Base-by-base conservation (phyloP, 1,284 basidiomycete genomes). In the Malassezia yamatoensis region DNA sequence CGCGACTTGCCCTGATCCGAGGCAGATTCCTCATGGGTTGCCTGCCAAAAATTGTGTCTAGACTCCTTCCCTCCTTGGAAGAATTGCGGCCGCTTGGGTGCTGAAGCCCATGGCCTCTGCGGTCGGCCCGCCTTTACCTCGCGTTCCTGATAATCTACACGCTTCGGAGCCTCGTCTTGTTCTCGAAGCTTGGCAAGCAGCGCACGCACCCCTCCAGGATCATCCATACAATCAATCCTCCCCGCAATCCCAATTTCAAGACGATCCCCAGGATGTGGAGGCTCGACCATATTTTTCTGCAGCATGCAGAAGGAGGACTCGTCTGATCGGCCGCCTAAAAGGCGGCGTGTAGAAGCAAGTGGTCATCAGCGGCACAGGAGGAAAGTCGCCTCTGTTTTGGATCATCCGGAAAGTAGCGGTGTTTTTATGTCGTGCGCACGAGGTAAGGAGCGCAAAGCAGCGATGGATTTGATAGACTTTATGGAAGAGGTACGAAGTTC, bases 361-460 rank as follows among this genome's bases (percentile, higher is more conserved):
- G 39, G 5, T 10, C 51, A 58, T 51, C 55, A 58, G 51, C 50
- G 51, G 13, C 51, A 58, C 49, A 41, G 49, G 20, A 15, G 33
- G 6, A 47, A 36, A 41, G n/a, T 53, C 3, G 45, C 35, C 3
- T 8, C 6, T 8, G 55, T 42, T 20, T 42, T 58, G 5, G 39
- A 20, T 9, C 11, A 15, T 16, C 50, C 54, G 1, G 18, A n/a
- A 1, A 39, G 38, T 2, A 49, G 59, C 0, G 70, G 67, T 21
- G 66, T 72, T 44, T 67, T 68, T 43, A 58, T 68, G 36, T 66
- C 67, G 15, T 67, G 65, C 38, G 60, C 63, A 9, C 59, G 65
- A 36, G 59, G 62, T 5, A 66, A 63, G 38, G 70, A 72, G 50
- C 55, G 67, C 24, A 72, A 71, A 50, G 68, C 68, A 10, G 68